Percentiles rank a stretch among this genome's conserved stretches.
phyloP scores from a whole-genome alignment of 2,329 filamentous ascomycete genomes.

The Hypoxylon sp. region DNA sequence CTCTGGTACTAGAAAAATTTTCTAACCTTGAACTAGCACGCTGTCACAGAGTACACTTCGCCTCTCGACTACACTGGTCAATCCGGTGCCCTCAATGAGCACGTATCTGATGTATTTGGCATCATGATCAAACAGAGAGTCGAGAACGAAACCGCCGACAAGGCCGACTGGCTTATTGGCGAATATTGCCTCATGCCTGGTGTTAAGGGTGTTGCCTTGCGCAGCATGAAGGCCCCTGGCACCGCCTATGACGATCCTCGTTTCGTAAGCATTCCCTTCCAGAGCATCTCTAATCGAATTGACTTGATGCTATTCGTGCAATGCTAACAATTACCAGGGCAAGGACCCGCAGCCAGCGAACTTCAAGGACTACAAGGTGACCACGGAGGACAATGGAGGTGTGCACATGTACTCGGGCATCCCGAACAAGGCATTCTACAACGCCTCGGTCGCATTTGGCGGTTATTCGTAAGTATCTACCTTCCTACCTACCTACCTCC shows the following conservation, averaged over 20 bases:
- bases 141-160: slow-evolving; percentile 54
- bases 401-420: slow-evolving; percentile 66
- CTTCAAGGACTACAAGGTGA: slow-evolving; percentile 54
- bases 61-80: slow-evolving; percentile 61
- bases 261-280: slow-evolving; percentile 45
- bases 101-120: slow-evolving; percentile 64
- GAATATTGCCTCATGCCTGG: slow-evolving; percentile 61
- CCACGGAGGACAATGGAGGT: slow-evolving; percentile 58
- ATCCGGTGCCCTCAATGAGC: slow-evolving; percentile 65
- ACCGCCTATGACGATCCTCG: slow-evolving; percentile 62
- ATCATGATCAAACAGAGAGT: slow-evolving; percentile 65
- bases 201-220: slow-evolving; percentile 60
- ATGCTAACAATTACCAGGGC: slow-evolving; percentile 46
- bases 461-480: slow-evolving; percentile 49
- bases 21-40: slow-evolving; percentile 49
- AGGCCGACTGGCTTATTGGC: slow-evolving; percentile 64
- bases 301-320: no score
- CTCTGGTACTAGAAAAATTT: background rate
- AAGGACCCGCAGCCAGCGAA: slow-evolving; percentile 62
- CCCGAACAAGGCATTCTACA: slow-evolving; percentile 65
- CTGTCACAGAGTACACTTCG: slow-evolving; percentile 60
- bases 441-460: slow-evolving; percentile 56
- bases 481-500: no score
- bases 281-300: slow-evolving; percentile 39
- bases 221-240: slow-evolving; percentile 63